Conservation (phyloP, 2,329 filamentous ascomycete genomes). For the Pseudocercospora vitis region DNA sequence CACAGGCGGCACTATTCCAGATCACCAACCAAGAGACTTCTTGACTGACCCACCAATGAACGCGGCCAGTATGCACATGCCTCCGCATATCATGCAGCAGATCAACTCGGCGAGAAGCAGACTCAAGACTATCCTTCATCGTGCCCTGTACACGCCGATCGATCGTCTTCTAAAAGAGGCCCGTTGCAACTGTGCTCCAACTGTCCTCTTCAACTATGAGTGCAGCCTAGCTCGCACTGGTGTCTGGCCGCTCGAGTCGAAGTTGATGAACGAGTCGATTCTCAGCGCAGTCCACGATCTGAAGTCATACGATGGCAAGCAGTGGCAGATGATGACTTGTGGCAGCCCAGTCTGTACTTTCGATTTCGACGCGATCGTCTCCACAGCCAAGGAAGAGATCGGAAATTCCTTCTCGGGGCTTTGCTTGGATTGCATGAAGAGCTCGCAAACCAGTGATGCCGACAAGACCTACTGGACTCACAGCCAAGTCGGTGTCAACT, state of each 20-base stretch:
- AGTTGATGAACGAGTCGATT: conserved; percentile 15
- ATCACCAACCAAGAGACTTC: conserved; percentile 26
- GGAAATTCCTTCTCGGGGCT: conserved; percentile 34
- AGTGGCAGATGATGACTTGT: conserved; percentile 12
- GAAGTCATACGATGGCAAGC: background rate
- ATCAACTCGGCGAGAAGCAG: conserved; percentile 25
- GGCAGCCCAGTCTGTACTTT: conserved; percentile 13
- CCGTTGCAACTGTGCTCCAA: conserved; percentile 14
- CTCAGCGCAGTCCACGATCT: conserved; percentile 11
- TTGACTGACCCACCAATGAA: background rate
- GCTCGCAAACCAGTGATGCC: conserved; percentile 17
- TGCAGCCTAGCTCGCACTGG: conserved; percentile 14
- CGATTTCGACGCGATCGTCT: conserved; percentile 14
- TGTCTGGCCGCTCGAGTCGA: conserved; percentile 26
- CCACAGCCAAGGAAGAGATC: conserved; percentile 5
- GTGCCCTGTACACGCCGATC: conserved; percentile 22
- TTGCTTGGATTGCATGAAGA: conserved; percentile 37
- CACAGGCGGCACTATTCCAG: conserved; percentile 31
- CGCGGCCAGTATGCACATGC: conserved; percentile 8
- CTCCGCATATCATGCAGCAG: conserved; percentile 15
- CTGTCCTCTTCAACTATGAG: conserved; percentile 23
- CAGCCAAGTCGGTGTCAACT: conserved; percentile 21
- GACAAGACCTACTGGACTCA: conserved; percentile 32
- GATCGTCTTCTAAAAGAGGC: conserved; percentile 11
- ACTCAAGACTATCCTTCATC: conserved; percentile 25